Evolutionary conservation across 2,329 filamentous ascomycete genomes (phyloP), one percentile per base, ranked within the genome.

Genomic region (Paracorniculantispora psalliotae): DNA sequence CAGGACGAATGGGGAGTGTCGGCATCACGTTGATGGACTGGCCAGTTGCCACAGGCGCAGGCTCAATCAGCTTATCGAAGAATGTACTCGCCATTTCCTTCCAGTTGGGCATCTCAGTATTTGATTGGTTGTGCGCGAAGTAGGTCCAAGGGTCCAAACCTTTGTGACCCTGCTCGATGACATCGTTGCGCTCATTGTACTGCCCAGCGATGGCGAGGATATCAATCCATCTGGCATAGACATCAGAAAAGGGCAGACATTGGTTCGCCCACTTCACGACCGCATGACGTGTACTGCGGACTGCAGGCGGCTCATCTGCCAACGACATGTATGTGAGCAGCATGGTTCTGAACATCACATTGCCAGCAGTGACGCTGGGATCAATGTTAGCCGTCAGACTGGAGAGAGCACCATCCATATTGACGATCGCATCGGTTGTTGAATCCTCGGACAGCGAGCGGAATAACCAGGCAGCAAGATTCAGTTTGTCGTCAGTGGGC

Each of bases 191-290:
- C 69, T 92, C 89, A 53, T 85, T 82, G 2, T 76, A 72, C 3
- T 81, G 80, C 13, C 86, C 86, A 17, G 84, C 85, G 9, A 94
- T 77, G 8, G 92, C 93, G 52, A 97, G 79, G 17, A 97, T 83
- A 70, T 97, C 86, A 49, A 97, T 89, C 90, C 91, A 97, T 51
- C 94, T 84, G 26, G 86, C 94, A 39, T 88, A 79, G 10, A 91
- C 80, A 67, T 96, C 91, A 21, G 81, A 81, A 66, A 91, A 97
- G 1, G 88, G 84, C 5, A 99, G 78, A 67, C 91, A 96, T 53
- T 90, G 83, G 69, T 97, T 97, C 12, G 91, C 91, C 79, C 93
- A 97, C 60, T 94, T 90, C 8, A 94, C 87, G 25, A 88, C 88
- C 21, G 91, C 88, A 73, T 92, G 94, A 8, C 90, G 85, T 35